These are phyloP conservation scores for Citrus reticulata DNA, from an alignment of 345 rosid genomes.

Conservation along the genomic window DNA sequence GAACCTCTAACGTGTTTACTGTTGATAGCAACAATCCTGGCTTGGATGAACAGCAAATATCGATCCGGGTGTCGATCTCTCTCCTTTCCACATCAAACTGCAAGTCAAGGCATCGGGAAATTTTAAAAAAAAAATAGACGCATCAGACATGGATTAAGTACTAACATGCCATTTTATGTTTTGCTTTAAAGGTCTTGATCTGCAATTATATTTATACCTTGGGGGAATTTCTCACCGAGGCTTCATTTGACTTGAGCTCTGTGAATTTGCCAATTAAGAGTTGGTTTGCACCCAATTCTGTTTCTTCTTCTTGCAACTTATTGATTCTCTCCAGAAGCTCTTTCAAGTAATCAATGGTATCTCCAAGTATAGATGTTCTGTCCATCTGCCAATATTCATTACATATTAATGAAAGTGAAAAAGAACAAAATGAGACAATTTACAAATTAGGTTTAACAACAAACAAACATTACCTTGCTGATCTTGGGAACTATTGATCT, in stretches of 20 bases:
- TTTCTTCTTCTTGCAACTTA: slow-evolving; percentile 49
- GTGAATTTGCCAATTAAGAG: slow-evolving; percentile 34
- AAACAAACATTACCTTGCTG: slow-evolving; percentile 57
- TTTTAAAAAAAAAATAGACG: neutral
- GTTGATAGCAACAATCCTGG: slow-evolving; percentile 84
- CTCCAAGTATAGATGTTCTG: slow-evolving; percentile 49
- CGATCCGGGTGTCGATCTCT: slow-evolving; percentile 55
- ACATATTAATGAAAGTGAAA: neutral
- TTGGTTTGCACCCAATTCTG: slow-evolving; percentile 34
- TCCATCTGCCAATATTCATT: slow-evolving; percentile 32
- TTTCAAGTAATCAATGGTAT: slow-evolving; percentile 50
- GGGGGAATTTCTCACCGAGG: slow-evolving; percentile 71
- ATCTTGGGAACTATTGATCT: slow-evolving; percentile 95
- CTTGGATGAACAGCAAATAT: slow-evolving; percentile 72
- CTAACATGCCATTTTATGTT: neutral
- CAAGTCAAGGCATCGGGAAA: slow-evolving; percentile 1
- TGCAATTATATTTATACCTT: slow-evolving; percentile 46
- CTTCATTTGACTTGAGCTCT: slow-evolving; percentile 51
- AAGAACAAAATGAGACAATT: neutral
- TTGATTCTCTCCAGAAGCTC: slow-evolving; percentile 63
- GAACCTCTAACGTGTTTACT: slow-evolving; percentile 72
- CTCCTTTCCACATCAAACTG: slow-evolving; percentile 76
- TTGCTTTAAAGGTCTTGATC: neutral
- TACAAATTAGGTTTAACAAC: neutral
- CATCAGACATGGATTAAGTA: too few species aligned